Percentiles rank a stretch among this genome's conserved stretches.
These are phyloP conservation scores for Cercospora sesami DNA, from an alignment of 2,329 filamentous ascomycete genomes.

Conservation along the genomic window DNA sequence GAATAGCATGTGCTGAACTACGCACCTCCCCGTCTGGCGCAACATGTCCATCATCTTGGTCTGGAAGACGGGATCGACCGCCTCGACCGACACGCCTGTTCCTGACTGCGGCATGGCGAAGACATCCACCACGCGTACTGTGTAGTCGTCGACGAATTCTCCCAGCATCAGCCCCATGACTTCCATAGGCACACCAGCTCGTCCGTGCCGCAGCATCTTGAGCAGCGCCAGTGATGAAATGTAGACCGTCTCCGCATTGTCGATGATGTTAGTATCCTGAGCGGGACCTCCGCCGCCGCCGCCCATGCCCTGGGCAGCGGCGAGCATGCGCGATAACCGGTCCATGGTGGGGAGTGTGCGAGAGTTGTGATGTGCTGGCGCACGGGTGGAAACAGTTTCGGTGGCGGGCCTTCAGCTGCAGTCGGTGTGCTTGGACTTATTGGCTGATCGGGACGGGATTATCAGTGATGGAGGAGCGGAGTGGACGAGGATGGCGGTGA, in stretches of 20 bases:
- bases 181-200: conserved; percentile 98
- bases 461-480: conserved; percentile 11
- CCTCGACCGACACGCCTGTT: conserved; percentile 96
- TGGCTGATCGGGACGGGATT: neutral
- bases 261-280: conserved; percentile 91
- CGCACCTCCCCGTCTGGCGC: conserved; percentile 89
- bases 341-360: conserved; percentile 64
- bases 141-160: conserved; percentile 99
- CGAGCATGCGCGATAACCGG: conserved; percentile 84
- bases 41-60: conserved; percentile 99
- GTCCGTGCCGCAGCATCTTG: conserved; percentile 98
- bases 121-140: conserved; percentile 94
- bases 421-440: neutral
- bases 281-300: conserved; percentile 66
- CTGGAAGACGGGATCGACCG: conserved; percentile 97
- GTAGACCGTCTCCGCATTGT: conserved; percentile 99
- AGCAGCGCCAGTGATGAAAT: conserved; percentile 95
- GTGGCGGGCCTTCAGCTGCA: neutral
- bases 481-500: conserved; percentile 9
- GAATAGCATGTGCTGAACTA: neutral
- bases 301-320: conserved; percentile 65
- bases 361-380: neutral
- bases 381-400: neutral
- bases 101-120: conserved; percentile 99
- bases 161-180: conserved; percentile 99